Evolutionary conservation across 2,329 filamentous ascomycete species (phyloP), one percentile per base, ranked within the genome.

Genomic region (Periconia macrospinosa): DNA sequence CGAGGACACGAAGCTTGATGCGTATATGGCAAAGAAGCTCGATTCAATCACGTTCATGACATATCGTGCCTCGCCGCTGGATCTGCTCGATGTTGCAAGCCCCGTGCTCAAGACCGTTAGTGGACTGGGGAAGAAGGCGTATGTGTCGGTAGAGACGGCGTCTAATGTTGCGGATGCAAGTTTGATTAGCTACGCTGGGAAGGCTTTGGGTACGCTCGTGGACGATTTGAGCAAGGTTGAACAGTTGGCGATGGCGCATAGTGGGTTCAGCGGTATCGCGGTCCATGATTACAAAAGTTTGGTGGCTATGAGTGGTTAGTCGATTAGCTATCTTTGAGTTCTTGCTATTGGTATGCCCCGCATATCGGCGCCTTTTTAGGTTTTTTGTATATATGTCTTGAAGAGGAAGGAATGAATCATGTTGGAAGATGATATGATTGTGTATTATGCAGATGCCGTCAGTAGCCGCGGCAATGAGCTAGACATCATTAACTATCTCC

Each of bases 31-130:
- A 7, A 27, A 43, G 13, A 20, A 49, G 9, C 45, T 57, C 13
- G 52, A 57, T 41, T 49, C 41, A 1, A 49, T 51, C 15, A 57
- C 54, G 2, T 57, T 57, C 42, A 57, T 57, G 54, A 57, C 54
- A 13, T 57, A 57, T 30, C 54, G 54, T n/a, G 48, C 53, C 30
- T 54, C 50, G 13, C 27, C 48, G 6, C 18, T 15, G 1, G 47
- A 35, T 17, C 49, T 57, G 15, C 33, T 57, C 2, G 51, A 46
- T 10, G 45, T 57, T 18, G 55, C 55, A 17, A 48, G 33, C 15
- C 46, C 55, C 19, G 35, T 52, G 33, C 42, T 57, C 17, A 30
- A 35, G 5, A 45, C 47, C n/a, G 35, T 40, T 14, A 45, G 8
- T 5, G 19, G 46, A 14, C 14, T 35, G 3, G 42, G 27, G 6